Evolutionary conservation across 805 yeast species (phyloP).

Genomic region (Sugiyamaella boreocaroliniensis): DNA sequence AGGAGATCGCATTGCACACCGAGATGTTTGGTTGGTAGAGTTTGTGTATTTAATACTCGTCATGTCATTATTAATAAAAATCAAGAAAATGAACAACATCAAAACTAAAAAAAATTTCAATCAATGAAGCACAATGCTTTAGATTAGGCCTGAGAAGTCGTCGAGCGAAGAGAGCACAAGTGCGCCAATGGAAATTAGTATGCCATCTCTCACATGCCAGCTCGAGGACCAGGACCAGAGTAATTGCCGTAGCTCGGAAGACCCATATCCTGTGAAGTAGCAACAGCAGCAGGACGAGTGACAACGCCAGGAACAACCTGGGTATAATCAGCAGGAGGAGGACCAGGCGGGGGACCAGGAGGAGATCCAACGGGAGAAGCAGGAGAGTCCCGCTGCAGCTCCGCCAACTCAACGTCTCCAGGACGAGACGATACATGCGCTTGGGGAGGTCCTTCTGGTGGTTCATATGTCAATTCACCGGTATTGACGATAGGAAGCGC

Average conservation of each 20-base stretch:
- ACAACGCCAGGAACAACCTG: not conserved
- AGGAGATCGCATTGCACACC: slow-evolving; percentile 16
- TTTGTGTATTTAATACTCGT: too few relatives aligned
- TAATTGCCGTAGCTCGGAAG: too few relatives aligned
- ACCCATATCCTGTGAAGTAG: not conserved
- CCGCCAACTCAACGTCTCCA: not conserved
- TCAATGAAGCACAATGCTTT: too few relatives aligned
- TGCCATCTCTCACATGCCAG: too few relatives aligned
- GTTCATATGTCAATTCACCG: not conserved
- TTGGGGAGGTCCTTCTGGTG: not conserved
- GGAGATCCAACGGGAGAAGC: not conserved
- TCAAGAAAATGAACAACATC: too few relatives aligned
- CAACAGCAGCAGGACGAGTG: not conserved
- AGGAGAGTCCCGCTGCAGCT: too few relatives aligned
- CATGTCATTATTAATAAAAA: too few relatives aligned
- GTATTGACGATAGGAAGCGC: not conserved
- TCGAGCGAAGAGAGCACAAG: too few relatives aligned
- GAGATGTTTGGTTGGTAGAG: slow-evolving; percentile 16
- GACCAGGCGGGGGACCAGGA: not conserved
- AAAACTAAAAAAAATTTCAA: too few relatives aligned
- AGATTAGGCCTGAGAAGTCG: too few relatives aligned
- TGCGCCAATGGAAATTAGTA: too few relatives aligned
- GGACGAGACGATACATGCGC: not conserved
- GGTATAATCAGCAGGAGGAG: not conserved
- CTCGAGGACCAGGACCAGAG: too few relatives aligned